A percentile compares a stretch with the other conserved stretches of the same genome.
Conservation (phyloP, 345 rosid genomes). For the Citropsis articulata region DNA sequence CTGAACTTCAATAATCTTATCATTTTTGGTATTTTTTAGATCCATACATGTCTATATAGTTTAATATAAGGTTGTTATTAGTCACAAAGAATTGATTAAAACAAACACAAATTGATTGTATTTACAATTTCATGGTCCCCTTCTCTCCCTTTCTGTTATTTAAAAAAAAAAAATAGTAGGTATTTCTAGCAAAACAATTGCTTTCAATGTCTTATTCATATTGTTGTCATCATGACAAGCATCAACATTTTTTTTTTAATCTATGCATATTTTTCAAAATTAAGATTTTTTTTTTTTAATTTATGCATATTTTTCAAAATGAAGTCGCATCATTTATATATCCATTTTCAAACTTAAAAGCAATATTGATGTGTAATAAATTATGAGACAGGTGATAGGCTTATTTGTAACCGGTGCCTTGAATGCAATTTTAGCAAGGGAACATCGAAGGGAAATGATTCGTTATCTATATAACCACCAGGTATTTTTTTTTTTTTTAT, state of each 20-base stretch:
- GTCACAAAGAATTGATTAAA: neutral
- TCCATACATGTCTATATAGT: neutral
- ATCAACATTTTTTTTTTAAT: neutral
- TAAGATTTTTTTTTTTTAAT: too few species aligned
- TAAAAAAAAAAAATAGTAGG: neutral
- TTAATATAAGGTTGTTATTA: neutral
- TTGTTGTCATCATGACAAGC: neutral
- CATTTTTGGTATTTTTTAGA: neutral
- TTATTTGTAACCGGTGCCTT: slow-evolving; percentile 49
- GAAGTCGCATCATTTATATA: too few species aligned
- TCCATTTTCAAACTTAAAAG: too few species aligned
- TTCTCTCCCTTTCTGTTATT: neutral
- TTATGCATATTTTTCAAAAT: too few species aligned
- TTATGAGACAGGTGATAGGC: slow-evolving; percentile 46
- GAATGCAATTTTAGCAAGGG: slow-evolving; percentile 16
- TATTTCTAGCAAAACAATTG: neutral
- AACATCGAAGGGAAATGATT: slow-evolving; percentile 47
- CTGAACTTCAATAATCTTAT: neutral
- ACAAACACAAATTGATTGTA: neutral
- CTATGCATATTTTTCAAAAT: too few species aligned
- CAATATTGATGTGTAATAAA: too few species aligned
- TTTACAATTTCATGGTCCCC: neutral
- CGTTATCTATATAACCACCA: slow-evolving; percentile 72
- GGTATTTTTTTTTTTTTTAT: slow-evolving; percentile 26
- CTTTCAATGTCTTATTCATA: neutral